Percentiles rank a stretch among this genome's conserved stretches.
phyloP scores from a whole-genome alignment of 768 basidiomycete species.

The Cystobasidium onofrii region DNA sequence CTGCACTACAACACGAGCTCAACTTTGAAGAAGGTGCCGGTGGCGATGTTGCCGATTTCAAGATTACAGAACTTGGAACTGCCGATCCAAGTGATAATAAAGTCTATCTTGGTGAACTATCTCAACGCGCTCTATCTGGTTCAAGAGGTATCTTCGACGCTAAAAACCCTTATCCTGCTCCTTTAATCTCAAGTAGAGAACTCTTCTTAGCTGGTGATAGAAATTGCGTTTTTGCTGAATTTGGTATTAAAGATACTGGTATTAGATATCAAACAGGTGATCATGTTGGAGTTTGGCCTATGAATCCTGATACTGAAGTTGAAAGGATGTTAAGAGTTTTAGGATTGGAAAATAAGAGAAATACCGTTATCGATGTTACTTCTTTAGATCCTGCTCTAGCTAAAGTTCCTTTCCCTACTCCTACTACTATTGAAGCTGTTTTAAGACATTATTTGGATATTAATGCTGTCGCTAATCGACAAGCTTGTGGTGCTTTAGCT shows the following conservation, averaged over 20 bases:
- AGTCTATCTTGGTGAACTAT: conserved; percentile 92
- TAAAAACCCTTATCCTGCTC: conserved; percentile 91
- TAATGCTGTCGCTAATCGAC: conserved; percentile 85
- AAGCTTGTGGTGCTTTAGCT: conserved; percentile 75
- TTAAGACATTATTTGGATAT: conserved; percentile 96
- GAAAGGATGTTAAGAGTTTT: conserved; percentile 77
- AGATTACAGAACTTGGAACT: conserved; percentile 65
- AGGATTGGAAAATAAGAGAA: conserved; percentile 70
- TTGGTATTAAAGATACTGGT: conserved; percentile 86
- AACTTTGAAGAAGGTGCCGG: conserved; percentile 92
- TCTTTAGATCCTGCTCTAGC: conserved; percentile 96
- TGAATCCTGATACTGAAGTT: conserved; percentile 85
- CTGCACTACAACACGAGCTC: conserved; percentile 69
- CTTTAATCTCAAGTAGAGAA: conserved; percentile 67
- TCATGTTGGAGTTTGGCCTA: conserved; percentile 94
- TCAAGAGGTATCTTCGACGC: conserved; percentile 95
- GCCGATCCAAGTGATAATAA: conserved; percentile 54
- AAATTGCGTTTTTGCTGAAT: conserved; percentile 90
- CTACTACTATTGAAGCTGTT: conserved; percentile 85
- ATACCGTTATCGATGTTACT: conserved; percentile 79
- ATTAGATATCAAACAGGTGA: conserved; percentile 99
- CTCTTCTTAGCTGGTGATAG: conserved; percentile 71
- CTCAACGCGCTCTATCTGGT: conserved; percentile 81
- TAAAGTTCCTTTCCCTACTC: conserved; percentile 97
- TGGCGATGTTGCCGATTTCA: conserved; percentile 88